Base-by-base conservation (phyloP, 78 protist species). In the Creolimax fragrantissima region DNA sequence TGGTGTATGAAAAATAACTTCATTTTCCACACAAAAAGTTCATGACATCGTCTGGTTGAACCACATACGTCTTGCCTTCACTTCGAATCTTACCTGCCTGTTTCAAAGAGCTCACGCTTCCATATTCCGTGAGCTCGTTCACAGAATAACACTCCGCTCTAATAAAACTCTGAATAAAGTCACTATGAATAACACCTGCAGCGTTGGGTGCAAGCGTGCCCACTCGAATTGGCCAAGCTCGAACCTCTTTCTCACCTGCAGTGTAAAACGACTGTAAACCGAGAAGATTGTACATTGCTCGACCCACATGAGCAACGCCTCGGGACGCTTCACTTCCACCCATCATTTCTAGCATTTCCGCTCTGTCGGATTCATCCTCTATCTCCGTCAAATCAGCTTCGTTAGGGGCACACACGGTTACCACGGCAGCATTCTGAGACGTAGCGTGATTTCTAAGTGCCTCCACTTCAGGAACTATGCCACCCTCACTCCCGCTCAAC, bases 181-280 rank as follows among this genome's bases (percentile, higher is more conserved):
- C 86, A 24, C 41, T 17, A 41, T 83, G 86, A 41, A 83, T 83
- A 36, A 83, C 86, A 32, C 86, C 86, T 17, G 86, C 86, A 2
- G 94, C 94, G 66, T 90, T 17, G 17, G 90, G 92, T 6, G 94
- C 94, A 36, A 35, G 17, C 3, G 81, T 35, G 44, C 94, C 94
- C 11, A 6, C 35, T 35, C 42, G 81, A 11, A 93, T 6, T 6
- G 93, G 93, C 94, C 94, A 93, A 5, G 89, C 85, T 17, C 94
- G 84, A 2, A 90, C 91, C 88, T 93, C 94, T 7, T 3, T 90
- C 2, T 90, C 92, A 37, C 94, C 94, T 2, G 89, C 91, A 35
- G 94, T 93, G 43, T 43, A 89, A 41, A 90, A 93, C 7, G 58
- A 44, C 4, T 47, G 43, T 43, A 93, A 43, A 4, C 85, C 89